A percentile compares a stretch with the other conserved stretches of the same genome.
Conservation (phyloP, 768 basidiomycete species). For the Amyloporia xantha region DNA sequence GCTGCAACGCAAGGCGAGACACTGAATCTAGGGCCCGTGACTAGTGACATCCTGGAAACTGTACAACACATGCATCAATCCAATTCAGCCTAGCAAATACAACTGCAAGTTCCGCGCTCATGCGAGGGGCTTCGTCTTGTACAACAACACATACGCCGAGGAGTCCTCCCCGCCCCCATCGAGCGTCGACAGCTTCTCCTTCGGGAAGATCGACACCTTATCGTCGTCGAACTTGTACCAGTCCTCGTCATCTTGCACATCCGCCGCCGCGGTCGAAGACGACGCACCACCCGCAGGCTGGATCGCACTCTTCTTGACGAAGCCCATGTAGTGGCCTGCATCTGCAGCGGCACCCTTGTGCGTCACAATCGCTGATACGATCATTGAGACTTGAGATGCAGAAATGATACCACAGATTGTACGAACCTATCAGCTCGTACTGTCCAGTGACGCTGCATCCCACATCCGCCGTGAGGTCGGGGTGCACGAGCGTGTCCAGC, state of each 20-base stretch:
- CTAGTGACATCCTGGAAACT: too few species aligned
- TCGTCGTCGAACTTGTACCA: conserved; percentile 99
- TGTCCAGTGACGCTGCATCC: conserved; percentile 75
- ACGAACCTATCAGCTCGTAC: conserved; percentile 87
- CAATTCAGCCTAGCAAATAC: too few species aligned
- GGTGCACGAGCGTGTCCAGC: conserved; percentile 57
- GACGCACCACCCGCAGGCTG: conserved; percentile 32
- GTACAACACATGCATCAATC: too few species aligned
- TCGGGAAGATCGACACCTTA: conserved; percentile 80
- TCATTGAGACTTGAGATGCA: neutral
- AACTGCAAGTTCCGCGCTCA: too few species aligned
- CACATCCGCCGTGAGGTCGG: conserved; percentile 56
- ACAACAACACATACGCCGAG: conserved; percentile 83
- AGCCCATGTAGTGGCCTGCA: conserved; percentile 93
- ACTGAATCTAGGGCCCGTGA: too few species aligned
- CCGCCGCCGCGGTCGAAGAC: conserved; percentile 4
- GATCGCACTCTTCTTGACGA: conserved; percentile 74
- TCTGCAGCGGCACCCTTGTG: conserved; percentile 97
- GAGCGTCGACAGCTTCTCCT: conserved; percentile 75
- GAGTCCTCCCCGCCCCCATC: conserved; percentile 93
- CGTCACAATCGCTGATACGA: conserved; percentile 71
- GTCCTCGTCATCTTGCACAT: conserved; percentile 59
- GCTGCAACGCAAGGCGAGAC: too few species aligned
- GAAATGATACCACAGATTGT: too few species aligned
- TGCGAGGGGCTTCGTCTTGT: conserved; percentile 52